phyloP scores from a whole-genome alignment of 805 yeast genomes.

The Teunomyces barrocoloradensis region DNA sequence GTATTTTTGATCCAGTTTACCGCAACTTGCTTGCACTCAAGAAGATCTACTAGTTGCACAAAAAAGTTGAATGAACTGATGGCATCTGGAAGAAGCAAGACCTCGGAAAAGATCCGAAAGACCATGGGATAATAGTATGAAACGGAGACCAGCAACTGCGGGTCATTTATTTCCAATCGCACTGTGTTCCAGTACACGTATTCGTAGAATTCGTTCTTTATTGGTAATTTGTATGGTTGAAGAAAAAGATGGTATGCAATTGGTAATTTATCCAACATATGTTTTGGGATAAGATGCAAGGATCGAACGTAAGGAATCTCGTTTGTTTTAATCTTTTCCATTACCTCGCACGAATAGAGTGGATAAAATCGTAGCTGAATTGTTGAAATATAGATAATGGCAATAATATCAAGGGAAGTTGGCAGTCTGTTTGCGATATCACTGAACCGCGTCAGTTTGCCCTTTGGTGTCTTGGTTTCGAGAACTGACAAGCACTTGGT shows the following conservation, averaged over 20 bases:
- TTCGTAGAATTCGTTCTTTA: constrained; percentile 32
- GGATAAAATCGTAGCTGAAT: constrained; percentile 46
- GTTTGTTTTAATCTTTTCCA: constrained; percentile 40
- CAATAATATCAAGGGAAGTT: constrained; percentile 26
- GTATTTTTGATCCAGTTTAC: not conserved
- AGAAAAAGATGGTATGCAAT: constrained; percentile 31
- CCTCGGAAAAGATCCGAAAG: constrained; percentile 39
- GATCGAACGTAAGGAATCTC: constrained; percentile 50
- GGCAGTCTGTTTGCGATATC: constrained; percentile 12
- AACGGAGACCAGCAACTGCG: not conserved
- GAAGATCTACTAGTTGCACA: constrained; percentile 6
- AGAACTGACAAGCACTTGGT: constrained; percentile 9
- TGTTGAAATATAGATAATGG: constrained; percentile 52
- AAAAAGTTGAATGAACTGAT: constrained; percentile 45
- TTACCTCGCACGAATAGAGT: constrained; percentile 47
- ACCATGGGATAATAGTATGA: constrained; percentile 35
- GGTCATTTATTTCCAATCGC: constrained; percentile 4
- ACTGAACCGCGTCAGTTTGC: not conserved
- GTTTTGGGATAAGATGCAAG: constrained; percentile 36
- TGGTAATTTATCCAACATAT: constrained; percentile 37
- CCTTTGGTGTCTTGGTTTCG: not conserved
- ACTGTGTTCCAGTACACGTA: constrained; percentile 13
- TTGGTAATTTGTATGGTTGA: constrained; percentile 41
- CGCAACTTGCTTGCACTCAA: not conserved
- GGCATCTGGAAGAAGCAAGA: constrained; percentile 47